Evolutionary conservation across 257 asterid genomes (phyloP), one percentile per base, ranked within the genome.

Genomic region (Dorcoceras hygrometricum): DNA sequence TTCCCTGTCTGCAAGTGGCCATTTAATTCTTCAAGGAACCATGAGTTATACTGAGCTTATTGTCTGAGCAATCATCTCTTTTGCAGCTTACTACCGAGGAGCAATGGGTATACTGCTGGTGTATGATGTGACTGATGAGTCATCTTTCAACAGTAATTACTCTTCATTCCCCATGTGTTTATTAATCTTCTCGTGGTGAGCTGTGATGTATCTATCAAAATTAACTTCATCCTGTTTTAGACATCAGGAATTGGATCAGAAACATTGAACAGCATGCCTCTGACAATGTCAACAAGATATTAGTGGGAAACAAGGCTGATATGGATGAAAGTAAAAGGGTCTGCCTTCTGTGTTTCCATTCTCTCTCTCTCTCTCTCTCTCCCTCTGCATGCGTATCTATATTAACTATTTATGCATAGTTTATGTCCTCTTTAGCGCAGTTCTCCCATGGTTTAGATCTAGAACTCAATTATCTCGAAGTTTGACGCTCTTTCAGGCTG

Each of bases 271-370:
- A 85, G 50, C 91, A 85, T 77, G 91, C 91, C 73, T 85, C 91
- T 18, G 91, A 85, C 70, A 85, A 83, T 73, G 91, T 85, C 74
- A 82, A 82, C 83, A 85, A 85, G 82, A 69, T 85, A 70, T 77
- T 85, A 74, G 88, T 85, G 7, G 91, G 91, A 69, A 85, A 85
- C 86, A 85, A 85, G 81, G 91, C 91, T 73, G 91, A 85, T 65
- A 85, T 85, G 91, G 91, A 85, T 62, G 91, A 85, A 82, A 85
- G 88, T 83, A 85, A 81, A 77, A 78, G 91, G 91, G 91, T 86
- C 22, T 78, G 71, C 62, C 25, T 71, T 72, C 77, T 66, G 53
- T 29, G 62, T 28, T 59, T 28, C 61, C 53, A 6, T 50, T 43
- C 65, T 31, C 66, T 20, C 67, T 18, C 28, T 27, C 6, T 20